Conservation (phyloP, 768 basidiomycete genomes). For the Nevesoporus exiguus region DNA sequence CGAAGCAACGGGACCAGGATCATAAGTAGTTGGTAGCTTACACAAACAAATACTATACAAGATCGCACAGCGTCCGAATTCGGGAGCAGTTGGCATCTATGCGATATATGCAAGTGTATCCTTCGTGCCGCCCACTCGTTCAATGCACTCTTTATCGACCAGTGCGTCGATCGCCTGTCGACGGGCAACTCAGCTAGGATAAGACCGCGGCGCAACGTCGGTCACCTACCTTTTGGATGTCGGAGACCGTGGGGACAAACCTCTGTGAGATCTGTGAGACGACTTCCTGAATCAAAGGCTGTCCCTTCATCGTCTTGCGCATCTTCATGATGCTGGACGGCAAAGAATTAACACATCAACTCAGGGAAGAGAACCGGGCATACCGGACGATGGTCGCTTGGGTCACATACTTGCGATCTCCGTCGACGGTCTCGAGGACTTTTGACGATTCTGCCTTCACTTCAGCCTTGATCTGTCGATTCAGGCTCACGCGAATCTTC, state of each 20-base stretch:
- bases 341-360: not conserved
- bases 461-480: constrained; percentile 91
- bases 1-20: too few species aligned
- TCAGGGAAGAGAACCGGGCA: not conserved
- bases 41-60: too few species aligned
- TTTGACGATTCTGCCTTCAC: constrained; percentile 87
- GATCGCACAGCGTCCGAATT: too few species aligned
- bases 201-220: not conserved
- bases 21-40: too few species aligned
- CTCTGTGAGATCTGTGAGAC: constrained; percentile 72
- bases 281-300: constrained; percentile 84
- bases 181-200: constrained; percentile 1
- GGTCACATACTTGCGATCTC: constrained; percentile 95
- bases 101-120: constrained; percentile 30
- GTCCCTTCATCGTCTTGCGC: constrained; percentile 93
- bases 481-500: constrained; percentile 90
- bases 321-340: constrained; percentile 84
- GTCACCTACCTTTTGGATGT: constrained; percentile 82
- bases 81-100: too few species aligned
- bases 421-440: constrained; percentile 91
- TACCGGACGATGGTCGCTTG: constrained; percentile 90
- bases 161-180: constrained; percentile 84
- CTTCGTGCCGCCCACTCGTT: constrained; percentile 61
- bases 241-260: constrained; percentile 74
- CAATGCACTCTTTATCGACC: constrained; percentile 96